phyloP scores from a whole-genome alignment of 2,329 filamentous ascomycete genomes.

The Talaromyces sp. region DNA sequence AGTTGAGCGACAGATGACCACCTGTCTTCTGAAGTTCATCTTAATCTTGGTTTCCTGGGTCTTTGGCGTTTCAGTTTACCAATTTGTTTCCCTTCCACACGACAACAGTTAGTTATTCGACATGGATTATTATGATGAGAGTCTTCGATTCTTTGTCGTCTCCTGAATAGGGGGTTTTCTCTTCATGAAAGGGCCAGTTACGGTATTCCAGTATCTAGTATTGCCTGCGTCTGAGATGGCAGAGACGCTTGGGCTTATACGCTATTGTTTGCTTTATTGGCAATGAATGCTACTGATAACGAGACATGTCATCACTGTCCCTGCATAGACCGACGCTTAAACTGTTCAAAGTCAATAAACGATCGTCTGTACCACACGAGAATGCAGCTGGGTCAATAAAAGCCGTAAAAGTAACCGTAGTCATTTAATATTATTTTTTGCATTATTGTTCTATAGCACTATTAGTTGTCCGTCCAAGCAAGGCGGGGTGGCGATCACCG shows the following conservation, averaged over 20 bases:
- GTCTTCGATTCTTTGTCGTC: neutral
- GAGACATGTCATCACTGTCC: neutral
- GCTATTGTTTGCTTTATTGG: neutral
- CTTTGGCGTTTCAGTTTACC: conserved; percentile 29
- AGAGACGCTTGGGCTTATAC: neutral
- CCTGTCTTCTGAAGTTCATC: conserved; percentile 21
- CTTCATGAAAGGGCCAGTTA: neutral
- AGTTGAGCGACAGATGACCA: conserved; percentile 25
- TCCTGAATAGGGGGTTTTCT: neutral
- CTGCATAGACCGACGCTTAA: neutral
- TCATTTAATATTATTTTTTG: neutral
- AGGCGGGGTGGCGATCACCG: neutral
- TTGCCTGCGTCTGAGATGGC: neutral
- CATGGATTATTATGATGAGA: conserved; percentile 20
- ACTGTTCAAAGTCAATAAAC: neutral
- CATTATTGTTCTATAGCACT: neutral
- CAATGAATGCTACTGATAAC: neutral
- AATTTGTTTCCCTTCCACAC: conserved; percentile 28
- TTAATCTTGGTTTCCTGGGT: conserved; percentile 28
- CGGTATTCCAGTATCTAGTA: neutral
- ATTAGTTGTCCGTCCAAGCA: neutral
- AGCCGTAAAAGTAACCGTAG: neutral
- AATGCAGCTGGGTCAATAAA: neutral
- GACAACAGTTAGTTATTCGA: conserved; percentile 22
- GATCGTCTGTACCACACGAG: neutral